Conservation (phyloP, 495 filamentous ascomycete genomes). For the Xylaria acuta region DNA sequence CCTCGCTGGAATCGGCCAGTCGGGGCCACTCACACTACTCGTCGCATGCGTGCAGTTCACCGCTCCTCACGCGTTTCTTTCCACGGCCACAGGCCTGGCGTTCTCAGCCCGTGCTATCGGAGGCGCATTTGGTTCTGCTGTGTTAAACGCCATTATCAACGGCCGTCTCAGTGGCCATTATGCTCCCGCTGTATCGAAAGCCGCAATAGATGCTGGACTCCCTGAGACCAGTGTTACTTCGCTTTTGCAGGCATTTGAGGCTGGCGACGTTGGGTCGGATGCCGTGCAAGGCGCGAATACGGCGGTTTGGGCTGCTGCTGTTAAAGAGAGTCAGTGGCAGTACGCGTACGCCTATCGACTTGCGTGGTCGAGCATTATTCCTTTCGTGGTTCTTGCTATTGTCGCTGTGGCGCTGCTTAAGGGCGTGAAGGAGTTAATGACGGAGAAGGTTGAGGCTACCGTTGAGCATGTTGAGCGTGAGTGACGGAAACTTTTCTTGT, state of each 20-base stretch:
- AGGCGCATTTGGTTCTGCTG: conserved; percentile 61
- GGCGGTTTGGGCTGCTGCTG: conserved; percentile 45
- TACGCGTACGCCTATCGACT: conserved; percentile 55
- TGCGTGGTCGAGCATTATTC: conserved; percentile 60
- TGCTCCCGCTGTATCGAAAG: conserved; percentile 41
- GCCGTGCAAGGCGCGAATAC: conserved; percentile 44
- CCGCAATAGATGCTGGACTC: conserved; percentile 51
- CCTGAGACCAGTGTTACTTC: conserved; percentile 45
- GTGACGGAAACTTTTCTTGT: neutral
- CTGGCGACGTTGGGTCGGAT: conserved; percentile 38
- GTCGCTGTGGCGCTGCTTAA: conserved; percentile 52
- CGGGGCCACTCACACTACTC: conserved; percentile 57
- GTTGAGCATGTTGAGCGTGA: conserved; percentile 43
- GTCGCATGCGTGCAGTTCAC: conserved; percentile 61
- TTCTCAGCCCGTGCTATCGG: conserved; percentile 62
- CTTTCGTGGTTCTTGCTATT: conserved; percentile 59
- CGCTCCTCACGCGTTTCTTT: conserved; percentile 59
- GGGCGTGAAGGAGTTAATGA: conserved; percentile 58
- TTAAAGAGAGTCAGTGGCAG: conserved; percentile 47
- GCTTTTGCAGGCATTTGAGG: conserved; percentile 44
- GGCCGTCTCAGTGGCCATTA: conserved; percentile 50
- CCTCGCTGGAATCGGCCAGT: conserved; percentile 57
- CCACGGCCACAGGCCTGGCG: conserved; percentile 60
- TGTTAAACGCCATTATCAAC: conserved; percentile 62
- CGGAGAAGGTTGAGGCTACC: conserved; percentile 57